These are phyloP conservation scores for Edaphochlamys debaryana DNA, from an alignment of 139 green algal species.

Conservation along the genomic window DNA sequence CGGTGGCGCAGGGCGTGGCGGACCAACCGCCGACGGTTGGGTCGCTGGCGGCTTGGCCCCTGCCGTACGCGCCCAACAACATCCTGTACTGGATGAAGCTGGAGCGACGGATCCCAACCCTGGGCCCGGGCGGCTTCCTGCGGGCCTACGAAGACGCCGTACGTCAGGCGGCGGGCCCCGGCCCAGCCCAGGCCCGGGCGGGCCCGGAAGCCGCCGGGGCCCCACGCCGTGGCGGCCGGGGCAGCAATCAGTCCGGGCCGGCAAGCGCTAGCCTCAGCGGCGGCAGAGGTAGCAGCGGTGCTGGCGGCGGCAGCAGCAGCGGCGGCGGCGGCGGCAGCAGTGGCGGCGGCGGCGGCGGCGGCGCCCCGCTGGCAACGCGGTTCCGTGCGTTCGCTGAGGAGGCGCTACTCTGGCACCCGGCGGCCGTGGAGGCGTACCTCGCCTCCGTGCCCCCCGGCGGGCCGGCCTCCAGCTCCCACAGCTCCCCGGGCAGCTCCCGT, in stretches of 20 bases:
- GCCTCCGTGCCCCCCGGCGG: no score
- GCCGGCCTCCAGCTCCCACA: no score
- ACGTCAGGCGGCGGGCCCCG: no score
- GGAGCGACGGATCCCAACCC: not conserved
- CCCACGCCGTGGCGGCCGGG: not conserved
- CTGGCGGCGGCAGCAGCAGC: not conserved
- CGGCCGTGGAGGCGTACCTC: no score
- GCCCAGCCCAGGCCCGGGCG: no score
- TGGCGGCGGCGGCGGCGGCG: not conserved
- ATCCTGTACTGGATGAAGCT: slow-evolving; percentile 28
- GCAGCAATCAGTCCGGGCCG: not conserved
- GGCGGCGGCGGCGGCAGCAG: not conserved
- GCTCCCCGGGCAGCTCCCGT: no score
- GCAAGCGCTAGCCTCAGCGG: no score
- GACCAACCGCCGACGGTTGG: no score
- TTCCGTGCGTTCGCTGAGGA: no score
- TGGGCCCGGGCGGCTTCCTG: slow-evolving; percentile 11
- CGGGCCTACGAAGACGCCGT: not conserved
- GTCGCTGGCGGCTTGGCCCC: not conserved
- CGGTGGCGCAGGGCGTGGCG: no score
- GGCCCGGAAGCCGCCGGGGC: no score
- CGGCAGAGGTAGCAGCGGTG: not conserved
- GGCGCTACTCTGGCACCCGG: no score
- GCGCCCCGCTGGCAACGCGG: not conserved
- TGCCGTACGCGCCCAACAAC: slow-evolving; percentile 7